These are phyloP conservation scores for Apophysomyces ossiformis DNA, from an alignment of 371 early-diverging fungal species.

Conservation along the genomic window DNA sequence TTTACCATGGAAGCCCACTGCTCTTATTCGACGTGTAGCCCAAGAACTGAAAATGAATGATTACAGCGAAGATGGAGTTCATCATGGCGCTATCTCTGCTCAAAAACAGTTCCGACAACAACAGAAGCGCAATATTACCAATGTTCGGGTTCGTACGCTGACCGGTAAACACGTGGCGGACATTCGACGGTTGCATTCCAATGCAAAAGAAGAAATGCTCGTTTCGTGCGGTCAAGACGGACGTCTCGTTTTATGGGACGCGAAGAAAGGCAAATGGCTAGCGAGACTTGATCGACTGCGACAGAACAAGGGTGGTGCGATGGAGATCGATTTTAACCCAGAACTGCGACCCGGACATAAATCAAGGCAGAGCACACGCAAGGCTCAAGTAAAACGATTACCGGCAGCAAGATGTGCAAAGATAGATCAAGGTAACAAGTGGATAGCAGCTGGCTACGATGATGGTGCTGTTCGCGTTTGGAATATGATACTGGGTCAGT, in stretches of 20 bases:
- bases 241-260: conserved; percentile 39
- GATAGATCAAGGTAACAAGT: conserved; percentile 32
- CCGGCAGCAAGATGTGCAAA: conserved; percentile 29
- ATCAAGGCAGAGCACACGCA: conserved; percentile 8
- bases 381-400: conserved; percentile 11
- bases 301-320: conserved; percentile 16
- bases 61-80: conserved; percentile 41
- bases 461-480: conserved; percentile 42
- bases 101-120: conserved; percentile 39
- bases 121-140: conserved; percentile 19
- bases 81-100: conserved; percentile 43
- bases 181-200: conserved; percentile 23
- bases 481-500: conserved; percentile 23
- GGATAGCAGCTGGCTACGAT: conserved; percentile 41
- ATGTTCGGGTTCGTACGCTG: conserved; percentile 37
- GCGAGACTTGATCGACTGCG: conserved; percentile 36
- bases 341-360: conserved; percentile 11
- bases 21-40: conserved; percentile 11
- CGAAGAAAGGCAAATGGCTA: conserved; percentile 29
- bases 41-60: conserved; percentile 22
- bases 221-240: conserved; percentile 42
- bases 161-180: conserved; percentile 41
- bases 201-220: conserved; percentile 25
- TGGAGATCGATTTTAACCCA: conserved; percentile 31
- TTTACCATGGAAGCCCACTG: conserved; percentile 16